phyloP scores from a whole-genome alignment of 495 filamentous ascomycete species.

The Aeminium ludgeri region DNA sequence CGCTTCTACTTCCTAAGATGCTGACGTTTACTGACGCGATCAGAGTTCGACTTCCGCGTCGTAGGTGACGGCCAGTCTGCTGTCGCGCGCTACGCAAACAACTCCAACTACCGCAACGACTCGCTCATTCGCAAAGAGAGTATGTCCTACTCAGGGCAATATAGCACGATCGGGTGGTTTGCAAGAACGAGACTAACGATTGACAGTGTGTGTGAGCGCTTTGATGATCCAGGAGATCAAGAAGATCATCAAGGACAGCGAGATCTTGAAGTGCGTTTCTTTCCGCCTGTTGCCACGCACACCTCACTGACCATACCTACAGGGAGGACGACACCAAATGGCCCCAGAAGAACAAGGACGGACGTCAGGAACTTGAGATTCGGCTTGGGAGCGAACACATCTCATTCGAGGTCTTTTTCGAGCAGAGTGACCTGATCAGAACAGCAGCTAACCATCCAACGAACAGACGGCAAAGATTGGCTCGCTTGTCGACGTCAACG shows the following conservation, averaged over 20 bases:
- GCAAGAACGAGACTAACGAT: not conserved
- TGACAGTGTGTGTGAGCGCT: constrained; percentile 84
- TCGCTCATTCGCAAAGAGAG: constrained; percentile 98
- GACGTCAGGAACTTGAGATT: constrained; percentile 92
- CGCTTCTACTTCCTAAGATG: not conserved
- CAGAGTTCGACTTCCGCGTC: constrained; percentile 94
- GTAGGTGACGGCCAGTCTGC: constrained; percentile 90
- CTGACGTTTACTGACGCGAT: constrained; percentile 6
- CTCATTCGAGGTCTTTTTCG: constrained; percentile 65
- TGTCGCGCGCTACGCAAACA: constrained; percentile 93
- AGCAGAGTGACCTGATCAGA: too few species aligned
- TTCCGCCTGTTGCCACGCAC: not conserved
- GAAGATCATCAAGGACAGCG: constrained; percentile 90
- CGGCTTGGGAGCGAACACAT: constrained; percentile 90
- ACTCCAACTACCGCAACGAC: constrained; percentile 98
- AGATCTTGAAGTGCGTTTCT: constrained; percentile 76
- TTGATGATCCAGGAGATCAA: constrained; percentile 89
- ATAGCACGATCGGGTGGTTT: not conserved
- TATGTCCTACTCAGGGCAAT: constrained; percentile 29
- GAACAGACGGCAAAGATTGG: constrained; percentile 92
- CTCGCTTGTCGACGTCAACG: constrained; percentile 88
- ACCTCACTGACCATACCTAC: constrained; percentile 1
- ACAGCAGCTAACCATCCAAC: not conserved
- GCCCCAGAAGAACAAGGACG: constrained; percentile 99
- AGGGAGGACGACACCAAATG: constrained; percentile 99